Conservation (phyloP, 179 eudicot species). For the Actinidia chinensis region DNA sequence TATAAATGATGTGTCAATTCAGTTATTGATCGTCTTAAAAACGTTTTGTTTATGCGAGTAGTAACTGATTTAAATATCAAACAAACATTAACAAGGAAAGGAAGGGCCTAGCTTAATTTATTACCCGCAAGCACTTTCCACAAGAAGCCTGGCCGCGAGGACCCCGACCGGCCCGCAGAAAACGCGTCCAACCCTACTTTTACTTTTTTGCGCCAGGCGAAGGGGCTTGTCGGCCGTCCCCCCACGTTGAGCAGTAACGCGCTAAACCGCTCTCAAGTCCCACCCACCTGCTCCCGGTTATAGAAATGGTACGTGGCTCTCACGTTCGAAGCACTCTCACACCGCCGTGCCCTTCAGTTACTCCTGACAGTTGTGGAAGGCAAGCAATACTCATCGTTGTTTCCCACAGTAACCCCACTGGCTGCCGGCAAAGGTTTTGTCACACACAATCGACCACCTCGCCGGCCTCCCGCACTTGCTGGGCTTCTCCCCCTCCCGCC, state of each 20-base stretch:
- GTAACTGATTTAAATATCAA: too few relatives aligned
- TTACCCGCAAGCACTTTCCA: constrained; percentile 44
- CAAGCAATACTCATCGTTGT: constrained; percentile 35
- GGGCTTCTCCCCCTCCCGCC: constrained; percentile 28
- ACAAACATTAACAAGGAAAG: background rate
- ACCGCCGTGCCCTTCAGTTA: constrained; percentile 24
- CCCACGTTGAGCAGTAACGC: constrained; percentile 47
- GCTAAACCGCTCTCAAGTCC: constrained; percentile 32
- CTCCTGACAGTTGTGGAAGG: constrained; percentile 33
- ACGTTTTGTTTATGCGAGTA: too few relatives aligned
- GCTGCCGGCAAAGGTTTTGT: constrained; percentile 33
- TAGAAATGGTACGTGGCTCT: constrained; percentile 45
- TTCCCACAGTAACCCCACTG: constrained; percentile 39
- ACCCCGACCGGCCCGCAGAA: constrained; percentile 46
- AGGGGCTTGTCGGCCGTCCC: constrained; percentile 39
- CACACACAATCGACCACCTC: constrained; percentile 26
- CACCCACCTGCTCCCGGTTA: constrained; percentile 47
- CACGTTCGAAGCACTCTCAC: constrained; percentile 45
- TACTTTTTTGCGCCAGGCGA: constrained; percentile 30
- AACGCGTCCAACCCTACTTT: constrained; percentile 63
- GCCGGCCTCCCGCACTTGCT: constrained; percentile 38
- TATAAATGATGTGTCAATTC: too few relatives aligned
- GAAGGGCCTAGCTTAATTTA: background rate
- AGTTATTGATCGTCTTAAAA: too few relatives aligned
- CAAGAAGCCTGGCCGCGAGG: constrained; percentile 44